Conservation (phyloP, 176 grass and related monocot genomes). For the Avena atlantica region DNA sequence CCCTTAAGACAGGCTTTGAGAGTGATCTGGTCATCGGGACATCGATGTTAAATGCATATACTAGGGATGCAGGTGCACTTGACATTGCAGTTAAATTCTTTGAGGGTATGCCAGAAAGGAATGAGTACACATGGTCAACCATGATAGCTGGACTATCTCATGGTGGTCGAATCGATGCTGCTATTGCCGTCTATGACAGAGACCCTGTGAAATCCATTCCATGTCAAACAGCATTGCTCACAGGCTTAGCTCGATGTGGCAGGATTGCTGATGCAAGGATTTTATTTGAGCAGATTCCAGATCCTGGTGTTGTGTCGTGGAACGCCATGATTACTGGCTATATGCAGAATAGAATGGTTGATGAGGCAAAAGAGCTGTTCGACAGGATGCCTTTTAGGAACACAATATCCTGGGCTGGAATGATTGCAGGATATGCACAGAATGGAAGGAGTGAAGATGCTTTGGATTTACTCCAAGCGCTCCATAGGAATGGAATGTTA, state of each 20-base stretch:
- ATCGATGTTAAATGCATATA: conserved; percentile 65
- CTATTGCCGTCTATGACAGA: conserved; percentile 54
- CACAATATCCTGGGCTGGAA: conserved; percentile 60
- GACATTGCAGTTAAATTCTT: conserved; percentile 62
- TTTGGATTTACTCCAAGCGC: conserved; percentile 50
- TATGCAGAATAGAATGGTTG: conserved; percentile 66
- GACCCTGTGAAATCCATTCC: conserved; percentile 62
- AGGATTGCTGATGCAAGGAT: conserved; percentile 57
- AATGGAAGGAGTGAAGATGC: conserved; percentile 73
- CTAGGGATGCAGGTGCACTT: conserved; percentile 47
- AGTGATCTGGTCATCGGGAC: conserved; percentile 66
- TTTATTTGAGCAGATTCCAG: conserved; percentile 74
- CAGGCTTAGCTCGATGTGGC: conserved; percentile 66
- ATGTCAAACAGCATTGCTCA: conserved; percentile 65
- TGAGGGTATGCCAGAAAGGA: conserved; percentile 57
- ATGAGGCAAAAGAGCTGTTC: conserved; percentile 70
- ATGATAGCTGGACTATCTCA: conserved; percentile 59
- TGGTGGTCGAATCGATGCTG: conserved; percentile 59
- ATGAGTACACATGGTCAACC: conserved; percentile 80
- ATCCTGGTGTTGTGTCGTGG: conserved; percentile 68
- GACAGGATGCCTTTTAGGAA: conserved; percentile 68
- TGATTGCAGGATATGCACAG: conserved; percentile 77
- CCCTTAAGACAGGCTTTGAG: conserved; percentile 61
- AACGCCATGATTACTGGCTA: conserved; percentile 77
- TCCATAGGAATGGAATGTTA: conserved; percentile 55